Evolutionary conservation across 2,329 filamentous ascomycete species (phyloP).

Genomic region (Pseudogymnoascus sp.): DNA sequence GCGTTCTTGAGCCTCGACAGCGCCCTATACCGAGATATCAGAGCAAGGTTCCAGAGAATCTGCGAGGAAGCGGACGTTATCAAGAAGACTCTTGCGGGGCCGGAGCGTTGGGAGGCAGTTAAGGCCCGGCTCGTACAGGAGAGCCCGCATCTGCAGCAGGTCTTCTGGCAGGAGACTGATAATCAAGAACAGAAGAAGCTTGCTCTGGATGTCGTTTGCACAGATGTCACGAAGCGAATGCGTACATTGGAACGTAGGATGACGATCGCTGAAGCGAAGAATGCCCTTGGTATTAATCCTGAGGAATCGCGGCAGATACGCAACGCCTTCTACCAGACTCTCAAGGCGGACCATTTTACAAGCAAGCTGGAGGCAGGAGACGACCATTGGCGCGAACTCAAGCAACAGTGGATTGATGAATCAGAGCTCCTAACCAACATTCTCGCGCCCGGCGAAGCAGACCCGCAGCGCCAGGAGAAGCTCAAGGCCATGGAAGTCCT

Average conservation of each 20-base stretch:
- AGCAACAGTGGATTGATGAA: slow-evolving; percentile 55
- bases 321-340: slow-evolving; percentile 54
- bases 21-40: slow-evolving; percentile 52
- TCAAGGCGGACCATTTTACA: slow-evolving; percentile 58
- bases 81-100: slow-evolving; percentile 69
- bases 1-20: slow-evolving; percentile 57
- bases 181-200: slow-evolving; percentile 54
- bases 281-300: slow-evolving; percentile 58
- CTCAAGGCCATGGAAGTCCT: slow-evolving; percentile 61
- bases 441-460: slow-evolving; percentile 41
- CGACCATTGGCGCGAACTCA: slow-evolving; percentile 63
- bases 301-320: slow-evolving; percentile 59
- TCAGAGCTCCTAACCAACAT: slow-evolving; percentile 47
- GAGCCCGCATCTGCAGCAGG: slow-evolving; percentile 51
- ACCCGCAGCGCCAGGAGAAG: slow-evolving; percentile 46
- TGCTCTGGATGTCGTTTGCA: slow-evolving; percentile 70
- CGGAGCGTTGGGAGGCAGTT: slow-evolving; percentile 62
- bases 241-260: slow-evolving; percentile 56
- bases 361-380: slow-evolving; percentile 65
- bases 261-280: slow-evolving; percentile 67
- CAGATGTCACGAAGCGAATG: slow-evolving; percentile 74
- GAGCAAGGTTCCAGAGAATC: slow-evolving; percentile 60
- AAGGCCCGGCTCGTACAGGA: slow-evolving; percentile 60
- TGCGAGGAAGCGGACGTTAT: slow-evolving; percentile 58
- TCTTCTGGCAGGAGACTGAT: slow-evolving; percentile 51